These are phyloP conservation scores for Sechiopsis laciniata DNA, from an alignment of 306 rosid species.

Conservation along the genomic window DNA sequence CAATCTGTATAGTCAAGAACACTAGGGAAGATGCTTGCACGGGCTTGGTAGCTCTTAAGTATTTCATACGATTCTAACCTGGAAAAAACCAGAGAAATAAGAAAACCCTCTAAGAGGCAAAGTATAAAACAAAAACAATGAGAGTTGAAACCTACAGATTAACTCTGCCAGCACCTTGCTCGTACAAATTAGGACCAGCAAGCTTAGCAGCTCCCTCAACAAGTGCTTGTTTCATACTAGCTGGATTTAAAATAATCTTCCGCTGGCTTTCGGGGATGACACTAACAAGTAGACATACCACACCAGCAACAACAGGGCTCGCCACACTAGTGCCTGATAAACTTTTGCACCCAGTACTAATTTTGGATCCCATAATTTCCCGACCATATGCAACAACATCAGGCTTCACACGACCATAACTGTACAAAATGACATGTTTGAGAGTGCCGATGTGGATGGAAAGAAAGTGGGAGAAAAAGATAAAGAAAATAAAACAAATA, in stretches of 20 bases:
- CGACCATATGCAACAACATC: conserved; percentile 97
- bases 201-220: conserved; percentile 97
- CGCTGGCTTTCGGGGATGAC: conserved; percentile 68
- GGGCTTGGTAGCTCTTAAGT: conserved; percentile 79
- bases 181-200: conserved; percentile 78
- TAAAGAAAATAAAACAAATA: not conserved
- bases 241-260: conserved; percentile 73
- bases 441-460: not conserved
- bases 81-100: conserved; percentile 24
- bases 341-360: conserved; percentile 92
- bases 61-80: conserved; percentile 92
- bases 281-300: conserved; percentile 93
- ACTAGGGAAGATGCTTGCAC: conserved; percentile 87
- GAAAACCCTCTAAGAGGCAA: conserved; percentile 14
- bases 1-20: conserved; percentile 84
- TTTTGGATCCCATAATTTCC: conserved; percentile 95
- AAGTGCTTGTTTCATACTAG: conserved; percentile 98
- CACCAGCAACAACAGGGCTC: conserved; percentile 97
- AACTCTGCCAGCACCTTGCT: conserved; percentile 99
- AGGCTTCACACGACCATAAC: conserved; percentile 96
- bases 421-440: conserved; percentile 24
- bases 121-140: conserved; percentile 7
- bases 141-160: conserved; percentile 57
- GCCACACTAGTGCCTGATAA: conserved; percentile 98
- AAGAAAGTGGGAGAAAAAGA: not conserved